A percentile compares a stretch with the other conserved stretches of the same genome.
Conservation (phyloP, 768 basidiomycete genomes). For the Calocera cornea region DNA sequence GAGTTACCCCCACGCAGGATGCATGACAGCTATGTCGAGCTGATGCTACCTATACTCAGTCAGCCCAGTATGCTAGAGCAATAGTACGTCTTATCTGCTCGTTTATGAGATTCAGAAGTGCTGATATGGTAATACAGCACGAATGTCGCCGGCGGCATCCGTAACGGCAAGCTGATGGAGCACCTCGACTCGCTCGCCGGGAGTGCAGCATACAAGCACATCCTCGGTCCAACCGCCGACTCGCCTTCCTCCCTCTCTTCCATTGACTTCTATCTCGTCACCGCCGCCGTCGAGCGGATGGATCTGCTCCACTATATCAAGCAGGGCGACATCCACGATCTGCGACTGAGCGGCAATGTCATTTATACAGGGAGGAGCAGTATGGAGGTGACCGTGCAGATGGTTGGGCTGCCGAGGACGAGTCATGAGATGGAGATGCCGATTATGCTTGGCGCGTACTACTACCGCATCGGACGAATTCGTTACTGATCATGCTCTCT, state of each 20-base stretch:
- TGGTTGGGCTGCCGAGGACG: conserved; percentile 48
- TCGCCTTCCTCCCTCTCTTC: conserved; percentile 22
- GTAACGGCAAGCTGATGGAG: conserved; percentile 63
- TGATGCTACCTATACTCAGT: neutral
- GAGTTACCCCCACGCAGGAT: conserved; percentile 38
- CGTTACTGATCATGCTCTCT: neutral
- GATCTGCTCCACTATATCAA: conserved; percentile 49
- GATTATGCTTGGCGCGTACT: conserved; percentile 45
- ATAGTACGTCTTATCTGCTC: neutral
- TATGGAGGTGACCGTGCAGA: conserved; percentile 77
- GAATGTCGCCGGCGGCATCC: conserved; percentile 56
- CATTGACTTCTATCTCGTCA: conserved; percentile 55
- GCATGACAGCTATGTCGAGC: conserved; percentile 46
- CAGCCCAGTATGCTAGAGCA: neutral
- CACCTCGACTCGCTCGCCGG: conserved; percentile 77
- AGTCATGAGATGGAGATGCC: conserved; percentile 35
- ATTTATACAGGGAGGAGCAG: conserved; percentile 63
- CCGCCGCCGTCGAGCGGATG: conserved; percentile 69
- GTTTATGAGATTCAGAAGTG: neutral
- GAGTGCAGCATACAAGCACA: conserved; percentile 70
- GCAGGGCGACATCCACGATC: conserved; percentile 37
- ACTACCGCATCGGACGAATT: neutral
- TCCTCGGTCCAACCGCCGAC: conserved; percentile 51
- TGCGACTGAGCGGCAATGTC: conserved; percentile 66
- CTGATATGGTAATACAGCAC: conserved; percentile 20